Percentiles rank a stretch among this genome's conserved stretches.
These are phyloP conservation scores for Rhodocollybia butyracea DNA, from an alignment of 768 basidiomycete genomes.

Conservation along the genomic window DNA sequence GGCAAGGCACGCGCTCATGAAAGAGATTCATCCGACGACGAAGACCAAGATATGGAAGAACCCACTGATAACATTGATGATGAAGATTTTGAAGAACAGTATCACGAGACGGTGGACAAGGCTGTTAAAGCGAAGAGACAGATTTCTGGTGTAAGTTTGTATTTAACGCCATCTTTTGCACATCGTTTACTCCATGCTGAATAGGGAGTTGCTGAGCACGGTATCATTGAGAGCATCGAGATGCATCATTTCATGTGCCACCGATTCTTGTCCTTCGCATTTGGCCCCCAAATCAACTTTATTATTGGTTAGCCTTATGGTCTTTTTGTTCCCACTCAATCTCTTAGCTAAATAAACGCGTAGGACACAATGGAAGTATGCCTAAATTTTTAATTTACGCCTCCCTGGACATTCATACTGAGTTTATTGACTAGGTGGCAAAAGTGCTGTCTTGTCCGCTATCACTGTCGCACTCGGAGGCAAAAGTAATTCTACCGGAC, in stretches of 20 bases:
- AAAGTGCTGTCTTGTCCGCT: slow-evolving; percentile 91
- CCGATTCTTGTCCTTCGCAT: slow-evolving; percentile 73
- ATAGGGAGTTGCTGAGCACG: slow-evolving; percentile 82
- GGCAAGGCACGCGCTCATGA: slow-evolving; percentile 18
- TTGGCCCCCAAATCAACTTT: slow-evolving; percentile 95
- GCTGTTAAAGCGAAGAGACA: slow-evolving; percentile 47
- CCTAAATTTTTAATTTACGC: not conserved
- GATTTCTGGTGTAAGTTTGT: slow-evolving; percentile 41
- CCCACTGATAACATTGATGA: slow-evolving; percentile 52
- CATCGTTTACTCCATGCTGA: not conserved
- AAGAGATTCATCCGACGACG: slow-evolving; percentile 4
- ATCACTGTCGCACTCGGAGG: slow-evolving; percentile 93
- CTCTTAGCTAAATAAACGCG: not conserved
- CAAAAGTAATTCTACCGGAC: slow-evolving; percentile 87
- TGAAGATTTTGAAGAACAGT: slow-evolving; percentile 59
- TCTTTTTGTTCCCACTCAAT: not conserved
- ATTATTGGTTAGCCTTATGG: slow-evolving; percentile 67
- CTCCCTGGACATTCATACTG: too few relatives aligned
- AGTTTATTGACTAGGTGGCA: too few relatives aligned
- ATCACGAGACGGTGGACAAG: slow-evolving; percentile 52
- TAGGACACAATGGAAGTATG: slow-evolving; percentile 92
- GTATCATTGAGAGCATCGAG: slow-evolving; percentile 83
- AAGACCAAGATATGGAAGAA: slow-evolving; percentile 20
- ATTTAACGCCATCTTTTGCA: not conserved
- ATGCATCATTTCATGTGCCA: slow-evolving; percentile 98